Evolutionary conservation across 352 stramenopile species (phyloP).

Genomic region (Phytopythium oedochilum): DNA sequence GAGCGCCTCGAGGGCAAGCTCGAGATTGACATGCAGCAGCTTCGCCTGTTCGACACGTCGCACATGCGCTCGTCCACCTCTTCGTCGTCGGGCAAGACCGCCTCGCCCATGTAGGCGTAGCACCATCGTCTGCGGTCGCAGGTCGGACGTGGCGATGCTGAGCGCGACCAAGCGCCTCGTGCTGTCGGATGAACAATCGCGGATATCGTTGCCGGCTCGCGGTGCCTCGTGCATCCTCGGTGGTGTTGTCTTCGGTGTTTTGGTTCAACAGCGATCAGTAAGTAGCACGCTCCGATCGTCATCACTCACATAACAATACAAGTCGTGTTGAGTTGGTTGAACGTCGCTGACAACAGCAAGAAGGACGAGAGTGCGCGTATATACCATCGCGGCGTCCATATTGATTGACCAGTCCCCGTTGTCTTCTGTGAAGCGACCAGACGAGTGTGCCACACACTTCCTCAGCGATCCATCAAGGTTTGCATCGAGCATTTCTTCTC

Average conservation of each 20-base stretch:
- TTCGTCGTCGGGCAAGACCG: conserved; percentile 30
- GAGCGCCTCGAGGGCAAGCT: conserved; percentile 58
- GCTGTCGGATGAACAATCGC: not conserved
- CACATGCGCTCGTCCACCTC: conserved; percentile 51
- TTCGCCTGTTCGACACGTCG: conserved; percentile 12
- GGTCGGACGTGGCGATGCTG: not conserved
- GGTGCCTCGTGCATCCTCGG: not conserved
- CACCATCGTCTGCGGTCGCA: not conserved
- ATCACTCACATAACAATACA: no score
- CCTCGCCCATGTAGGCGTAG: conserved; percentile 8
- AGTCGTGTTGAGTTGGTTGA: not conserved
- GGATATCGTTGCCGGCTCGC: not conserved
- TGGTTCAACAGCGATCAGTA: not conserved
- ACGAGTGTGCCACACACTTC: no score
- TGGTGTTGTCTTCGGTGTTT: not conserved
- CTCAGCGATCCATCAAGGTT: no score
- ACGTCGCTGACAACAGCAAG: no score
- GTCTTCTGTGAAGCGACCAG: no score
- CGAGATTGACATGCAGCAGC: conserved; percentile 40
- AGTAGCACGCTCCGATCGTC: no score
- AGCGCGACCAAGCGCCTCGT: not conserved
- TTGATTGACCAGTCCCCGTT: no score
- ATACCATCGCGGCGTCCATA: no score
- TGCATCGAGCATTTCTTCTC: no score
- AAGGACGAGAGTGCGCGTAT: no score